Evolutionary conservation across 371 early-diverging fungal species (phyloP), one percentile per base, ranked within the genome.

Genomic region (Apophysomyces variabilis): DNA sequence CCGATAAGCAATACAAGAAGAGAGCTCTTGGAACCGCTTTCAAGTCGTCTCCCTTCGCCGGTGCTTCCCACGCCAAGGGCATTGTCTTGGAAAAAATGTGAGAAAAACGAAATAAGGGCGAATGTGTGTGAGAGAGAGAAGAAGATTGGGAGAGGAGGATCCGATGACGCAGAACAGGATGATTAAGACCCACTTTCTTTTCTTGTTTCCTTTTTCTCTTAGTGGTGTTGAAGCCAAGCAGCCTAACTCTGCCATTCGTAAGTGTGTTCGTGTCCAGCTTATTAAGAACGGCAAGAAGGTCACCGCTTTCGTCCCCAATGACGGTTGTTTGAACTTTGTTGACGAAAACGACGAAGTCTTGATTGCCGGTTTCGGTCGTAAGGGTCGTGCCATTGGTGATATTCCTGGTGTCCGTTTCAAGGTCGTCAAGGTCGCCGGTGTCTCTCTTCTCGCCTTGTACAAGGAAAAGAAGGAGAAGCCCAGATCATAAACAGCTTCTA

Each of bases 181-280:
- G 32, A 26, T 26, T 26, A 26, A 26, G 32, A 26, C 32, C 32
- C 32, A 26, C 32, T 26, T 1, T 26, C 32, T 26, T 1, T 26
- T 26, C 3, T 26, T 26, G 32, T 26, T 43, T 64, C 21, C 35
- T 56, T 36, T 66, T 32, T 56, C 26, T 26, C 26, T 64, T 73
- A 95, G 94, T 87, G 99, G 99, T 92, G 97, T 99, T 73, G 99
- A 99, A 91, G 99, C 99, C 78, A 99, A 99, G 89, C 99, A 99
- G 90, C 99, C 99, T 78, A 99, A 99, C 97, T 99, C 99, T 87
- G 99, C 99, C 77, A 97, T 99, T 89, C 97, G 99, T 90, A 99
- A 99, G 92, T 99, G 98, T 88, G 99, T 99, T 72, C 96, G 99
- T 93, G 98, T 99, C 73, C 99, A 99, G 88, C 91, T 99, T 70